A percentile compares a stretch with the other conserved stretches of the same genome.
Evolutionary conservation across 306 rosid genomes (phyloP).

Genomic region (Quercus variabilis): DNA sequence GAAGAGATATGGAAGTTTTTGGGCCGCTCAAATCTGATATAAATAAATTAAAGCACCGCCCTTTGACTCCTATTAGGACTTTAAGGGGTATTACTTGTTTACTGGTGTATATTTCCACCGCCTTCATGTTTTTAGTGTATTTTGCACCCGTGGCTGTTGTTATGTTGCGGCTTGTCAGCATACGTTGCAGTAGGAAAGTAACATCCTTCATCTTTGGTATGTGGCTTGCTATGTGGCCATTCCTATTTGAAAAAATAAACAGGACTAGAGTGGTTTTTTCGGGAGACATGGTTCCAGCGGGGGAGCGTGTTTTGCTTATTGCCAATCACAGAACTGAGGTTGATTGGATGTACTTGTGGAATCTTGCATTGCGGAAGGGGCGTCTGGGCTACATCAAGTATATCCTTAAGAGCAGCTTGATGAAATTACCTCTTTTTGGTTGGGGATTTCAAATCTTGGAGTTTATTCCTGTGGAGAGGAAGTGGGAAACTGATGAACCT

Average conservation of each 20-base stretch:
- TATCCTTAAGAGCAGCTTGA: slow-evolving; percentile 86
- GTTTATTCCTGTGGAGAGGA: slow-evolving; percentile 90
- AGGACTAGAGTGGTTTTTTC: slow-evolving; percentile 74
- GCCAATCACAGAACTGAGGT: slow-evolving; percentile 96
- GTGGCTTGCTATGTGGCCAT: slow-evolving; percentile 93
- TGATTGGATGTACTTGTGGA: slow-evolving; percentile 99
- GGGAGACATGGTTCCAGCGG: slow-evolving; percentile 67
- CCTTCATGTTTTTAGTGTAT: slow-evolving; percentile 67
- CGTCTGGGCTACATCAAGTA: slow-evolving; percentile 77
- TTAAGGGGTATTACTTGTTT: slow-evolving; percentile 77
- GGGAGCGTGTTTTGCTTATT: slow-evolving; percentile 79
- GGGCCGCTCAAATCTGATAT: slow-evolving; percentile 38
- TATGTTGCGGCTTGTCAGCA: slow-evolving; percentile 48
- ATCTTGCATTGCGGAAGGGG: slow-evolving; percentile 82
- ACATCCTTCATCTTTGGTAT: slow-evolving; percentile 57
- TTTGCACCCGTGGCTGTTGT: slow-evolving; percentile 54
- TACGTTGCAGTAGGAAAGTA: slow-evolving; percentile 61
- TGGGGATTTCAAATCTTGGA: slow-evolving; percentile 96
- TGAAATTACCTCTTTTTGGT: slow-evolving; percentile 90
- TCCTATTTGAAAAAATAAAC: slow-evolving; percentile 76
- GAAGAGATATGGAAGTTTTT: slow-evolving; percentile 62
- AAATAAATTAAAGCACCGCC: slow-evolving; percentile 48
- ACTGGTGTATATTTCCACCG: slow-evolving; percentile 79
- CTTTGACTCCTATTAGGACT: slow-evolving; percentile 58
- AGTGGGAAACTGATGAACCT: slow-evolving; percentile 83